These are phyloP conservation scores for Blastosporella zonata DNA, from an alignment of 1,284 basidiomycete genomes.

Conservation along the genomic window DNA sequence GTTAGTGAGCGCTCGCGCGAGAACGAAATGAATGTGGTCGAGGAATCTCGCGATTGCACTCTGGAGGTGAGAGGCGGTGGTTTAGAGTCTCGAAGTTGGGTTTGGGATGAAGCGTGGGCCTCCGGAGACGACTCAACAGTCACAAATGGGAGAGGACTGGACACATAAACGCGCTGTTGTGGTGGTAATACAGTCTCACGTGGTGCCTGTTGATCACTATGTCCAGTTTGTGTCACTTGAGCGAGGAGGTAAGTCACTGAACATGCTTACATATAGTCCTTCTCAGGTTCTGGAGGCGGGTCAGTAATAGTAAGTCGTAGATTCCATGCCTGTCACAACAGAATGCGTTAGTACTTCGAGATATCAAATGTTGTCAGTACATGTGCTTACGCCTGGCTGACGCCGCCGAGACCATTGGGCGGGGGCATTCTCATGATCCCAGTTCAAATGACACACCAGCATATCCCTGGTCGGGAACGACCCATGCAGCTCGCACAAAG, in stretches of 20 bases:
- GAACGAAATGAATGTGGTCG: background rate
- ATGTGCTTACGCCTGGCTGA: slow-evolving; percentile 18
- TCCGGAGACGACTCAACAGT: slow-evolving; percentile 21
- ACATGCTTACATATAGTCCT: slow-evolving; percentile 2
- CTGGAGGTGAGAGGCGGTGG: background rate
- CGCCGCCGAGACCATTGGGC: slow-evolving; percentile 40
- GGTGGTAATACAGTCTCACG: background rate
- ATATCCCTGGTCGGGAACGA: slow-evolving; percentile 45
- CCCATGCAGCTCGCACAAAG: slow-evolving; percentile 55
- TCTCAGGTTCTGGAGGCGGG: background rate
- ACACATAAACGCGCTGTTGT: slow-evolving; percentile 2
- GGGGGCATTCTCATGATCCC: slow-evolving; percentile 50
- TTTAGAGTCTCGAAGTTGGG: background rate
- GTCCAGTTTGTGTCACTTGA: background rate
- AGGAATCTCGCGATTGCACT: background rate
- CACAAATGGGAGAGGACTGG: slow-evolving; percentile 22
- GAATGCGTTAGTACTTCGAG: background rate
- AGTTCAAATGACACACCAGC: slow-evolving; percentile 50
- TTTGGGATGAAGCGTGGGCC: background rate
- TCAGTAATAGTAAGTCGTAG: slow-evolving; percentile 4
- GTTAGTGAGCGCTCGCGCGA: slow-evolving; percentile 12
- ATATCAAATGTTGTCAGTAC: background rate
- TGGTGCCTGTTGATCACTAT: background rate
- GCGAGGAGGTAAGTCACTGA: background rate
- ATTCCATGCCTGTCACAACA: slow-evolving; percentile 11